Evolutionary conservation across 2,329 filamentous ascomycete species (phyloP).

Genomic region (Parastagonospora avenae): DNA sequence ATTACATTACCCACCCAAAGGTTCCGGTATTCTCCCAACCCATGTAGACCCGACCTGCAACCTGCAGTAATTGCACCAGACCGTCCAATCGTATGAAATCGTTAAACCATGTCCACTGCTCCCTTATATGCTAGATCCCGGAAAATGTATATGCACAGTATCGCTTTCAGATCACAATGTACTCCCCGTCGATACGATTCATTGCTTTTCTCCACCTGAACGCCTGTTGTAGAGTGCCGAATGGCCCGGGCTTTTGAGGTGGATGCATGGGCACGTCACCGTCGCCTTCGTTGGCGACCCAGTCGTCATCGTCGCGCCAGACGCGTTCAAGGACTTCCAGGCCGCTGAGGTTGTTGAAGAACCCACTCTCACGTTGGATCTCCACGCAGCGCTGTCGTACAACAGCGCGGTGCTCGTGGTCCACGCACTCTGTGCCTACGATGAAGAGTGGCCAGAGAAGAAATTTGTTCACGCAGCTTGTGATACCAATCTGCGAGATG

Average conservation of each 20-base stretch:
- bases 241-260: conserved; percentile 20
- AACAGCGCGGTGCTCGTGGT: conserved; percentile 76
- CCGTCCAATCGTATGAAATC: conserved; percentile 4
- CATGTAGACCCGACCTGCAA: conserved; percentile 1
- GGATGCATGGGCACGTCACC: conserved; percentile 25
- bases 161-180: conserved; percentile 54
- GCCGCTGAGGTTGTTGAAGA: conserved; percentile 89
- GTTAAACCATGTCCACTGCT: conserved; percentile 3
- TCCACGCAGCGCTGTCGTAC: conserved; percentile 81
- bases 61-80: conserved; percentile 11
- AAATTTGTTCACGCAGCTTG: conserved; percentile 79
- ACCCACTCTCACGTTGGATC: conserved; percentile 86
- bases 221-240: conserved; percentile 39
- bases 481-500: conserved; percentile 76
- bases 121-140: conserved; percentile 19
- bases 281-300: conserved; percentile 18
- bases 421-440: conserved; percentile 85
- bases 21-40: conserved; percentile 8
- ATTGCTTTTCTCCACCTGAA: conserved; percentile 59
- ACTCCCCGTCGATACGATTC: conserved; percentile 57
- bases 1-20: conserved; percentile 3
- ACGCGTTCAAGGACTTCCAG: conserved; percentile 84
- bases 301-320: conserved; percentile 66
- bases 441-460: conserved; percentile 93
- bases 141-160: conserved; percentile 13